A percentile compares a stretch with the other conserved stretches of the same genome.
Conservation (phyloP, 2,329 filamentous ascomycete species). For the Xylaria polymorpha region DNA sequence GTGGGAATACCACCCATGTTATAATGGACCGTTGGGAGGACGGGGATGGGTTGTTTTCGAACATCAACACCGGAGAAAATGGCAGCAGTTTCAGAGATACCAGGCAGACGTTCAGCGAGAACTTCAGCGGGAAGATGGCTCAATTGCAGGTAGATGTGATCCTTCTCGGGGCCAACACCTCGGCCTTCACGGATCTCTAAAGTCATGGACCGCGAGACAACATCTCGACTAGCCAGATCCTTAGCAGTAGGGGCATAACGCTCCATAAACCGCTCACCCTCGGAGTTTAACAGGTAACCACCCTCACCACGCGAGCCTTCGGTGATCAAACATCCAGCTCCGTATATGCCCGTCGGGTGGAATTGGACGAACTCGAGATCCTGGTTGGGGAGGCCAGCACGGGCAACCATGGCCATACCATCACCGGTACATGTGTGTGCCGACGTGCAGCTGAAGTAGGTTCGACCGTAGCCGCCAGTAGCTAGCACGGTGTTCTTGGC, state of each 20-base stretch:
- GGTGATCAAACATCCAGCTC: constrained; percentile 96
- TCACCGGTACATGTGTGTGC: constrained; percentile 99
- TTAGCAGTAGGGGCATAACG: constrained; percentile 97
- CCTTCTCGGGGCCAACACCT: constrained; percentile 96
- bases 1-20: constrained; percentile 99
- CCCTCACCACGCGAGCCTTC: constrained; percentile 98
- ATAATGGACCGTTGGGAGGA: constrained; percentile 97
- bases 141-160: constrained; percentile 98
- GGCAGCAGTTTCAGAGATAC: constrained; percentile 97
- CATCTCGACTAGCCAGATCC: constrained; percentile 95
- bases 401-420: constrained; percentile 99
- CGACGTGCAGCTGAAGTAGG: constrained; percentile 98
- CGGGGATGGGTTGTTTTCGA: constrained; percentile 94
- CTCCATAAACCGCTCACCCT: constrained; percentile 99
- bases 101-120: constrained; percentile 93
- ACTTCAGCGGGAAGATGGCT: constrained; percentile 93
- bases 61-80: constrained; percentile 99
- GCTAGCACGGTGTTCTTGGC: constrained; percentile 97
- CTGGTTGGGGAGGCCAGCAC: constrained; percentile 97
- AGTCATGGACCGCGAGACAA: constrained; percentile 97
- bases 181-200: constrained; percentile 97
- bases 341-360: constrained; percentile 99
- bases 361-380: constrained; percentile 99
- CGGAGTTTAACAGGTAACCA: constrained; percentile 95
- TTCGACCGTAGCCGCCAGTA: constrained; percentile 96